Percentiles rank a stretch among this genome's conserved stretches.
phyloP scores from a whole-genome alignment of 2,329 filamentous ascomycete species.

The Penicillium janthinellum region DNA sequence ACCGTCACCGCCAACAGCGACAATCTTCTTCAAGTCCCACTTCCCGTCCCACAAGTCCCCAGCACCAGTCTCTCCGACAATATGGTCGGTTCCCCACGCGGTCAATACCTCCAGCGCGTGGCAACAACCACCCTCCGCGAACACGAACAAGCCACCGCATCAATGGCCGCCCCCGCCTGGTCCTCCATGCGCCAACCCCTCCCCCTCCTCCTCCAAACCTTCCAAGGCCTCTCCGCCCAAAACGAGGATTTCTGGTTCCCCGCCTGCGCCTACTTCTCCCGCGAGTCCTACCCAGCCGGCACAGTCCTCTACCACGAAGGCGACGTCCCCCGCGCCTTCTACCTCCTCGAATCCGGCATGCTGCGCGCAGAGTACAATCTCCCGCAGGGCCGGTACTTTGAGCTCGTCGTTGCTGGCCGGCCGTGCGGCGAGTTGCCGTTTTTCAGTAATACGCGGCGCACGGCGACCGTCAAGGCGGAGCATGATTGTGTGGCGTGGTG shows the following conservation, averaged over 20 bases:
- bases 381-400: slow-evolving; percentile 84
- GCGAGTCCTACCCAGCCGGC: slow-evolving; percentile 67
- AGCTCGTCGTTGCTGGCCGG: slow-evolving; percentile 90
- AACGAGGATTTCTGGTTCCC: slow-evolving; percentile 97
- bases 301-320: slow-evolving; percentile 77
- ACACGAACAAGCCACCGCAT: slow-evolving; percentile 58
- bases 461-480: slow-evolving; percentile 83
- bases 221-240: slow-evolving; percentile 79
- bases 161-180: slow-evolving; percentile 66
- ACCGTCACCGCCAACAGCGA: slow-evolving; percentile 1
- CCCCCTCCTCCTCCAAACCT: slow-evolving; percentile 90
- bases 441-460: slow-evolving; percentile 86
- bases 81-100: slow-evolving; percentile 74
- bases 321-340: slow-evolving; percentile 79
- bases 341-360: slow-evolving; percentile 85
- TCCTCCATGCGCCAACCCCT: slow-evolving; percentile 86
- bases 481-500: slow-evolving; percentile 80
- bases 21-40: slow-evolving; percentile 32
- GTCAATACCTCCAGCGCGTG: slow-evolving; percentile 73
- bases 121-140: slow-evolving; percentile 71
- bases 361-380: slow-evolving; percentile 87
- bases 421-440: slow-evolving; percentile 96
- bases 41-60: slow-evolving; percentile 16
- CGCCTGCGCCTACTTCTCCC: slow-evolving; percentile 72
- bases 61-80: slow-evolving; percentile 50